phyloP scores from a whole-genome alignment of 2,329 filamentous ascomycete genomes.

The Apiospora hydei region DNA sequence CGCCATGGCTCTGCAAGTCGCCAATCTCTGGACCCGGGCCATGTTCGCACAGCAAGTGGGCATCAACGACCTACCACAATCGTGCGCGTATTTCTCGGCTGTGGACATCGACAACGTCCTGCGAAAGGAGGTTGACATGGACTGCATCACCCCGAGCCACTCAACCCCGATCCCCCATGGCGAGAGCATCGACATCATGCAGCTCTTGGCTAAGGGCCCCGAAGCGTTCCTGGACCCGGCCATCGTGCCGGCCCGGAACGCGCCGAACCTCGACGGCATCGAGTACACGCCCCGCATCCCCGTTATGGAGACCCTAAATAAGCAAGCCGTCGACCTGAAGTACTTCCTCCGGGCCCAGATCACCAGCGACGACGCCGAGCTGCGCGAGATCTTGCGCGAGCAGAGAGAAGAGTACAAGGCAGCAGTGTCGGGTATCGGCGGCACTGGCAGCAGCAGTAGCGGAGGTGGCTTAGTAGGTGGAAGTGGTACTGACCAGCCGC shows the following conservation, averaged over 20 bases:
- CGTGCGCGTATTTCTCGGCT: slow-evolving; percentile 94
- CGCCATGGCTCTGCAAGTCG: slow-evolving; percentile 91
- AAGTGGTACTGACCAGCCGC: not conserved
- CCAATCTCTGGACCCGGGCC: slow-evolving; percentile 94
- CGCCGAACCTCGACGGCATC: slow-evolving; percentile 69
- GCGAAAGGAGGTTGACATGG: slow-evolving; percentile 98
- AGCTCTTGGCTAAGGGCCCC: slow-evolving; percentile 77
- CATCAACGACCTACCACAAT: slow-evolving; percentile 92
- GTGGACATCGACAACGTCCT: slow-evolving; percentile 94
- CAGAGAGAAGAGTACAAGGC: slow-evolving; percentile 33
- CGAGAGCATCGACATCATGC: slow-evolving; percentile 82
- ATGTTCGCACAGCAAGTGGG: slow-evolving; percentile 98
- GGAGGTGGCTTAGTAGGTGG: not conserved
- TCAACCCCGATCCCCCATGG: slow-evolving; percentile 79
- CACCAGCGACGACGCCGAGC: slow-evolving; percentile 73
- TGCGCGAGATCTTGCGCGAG: slow-evolving; percentile 74
- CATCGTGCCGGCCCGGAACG: slow-evolving; percentile 58
- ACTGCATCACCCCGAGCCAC: slow-evolving; percentile 92
- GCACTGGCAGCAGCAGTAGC: not conserved
- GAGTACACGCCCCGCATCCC: slow-evolving; percentile 74
- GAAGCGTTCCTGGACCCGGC: slow-evolving; percentile 72
- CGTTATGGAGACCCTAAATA: slow-evolving; percentile 78
- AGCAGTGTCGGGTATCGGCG: too few relatives aligned
- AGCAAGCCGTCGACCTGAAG: slow-evolving; percentile 47
- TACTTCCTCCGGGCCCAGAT: slow-evolving; percentile 87